Conservation (phyloP, 345 rosid genomes). For the Zanthoxylum bungeanum region DNA sequence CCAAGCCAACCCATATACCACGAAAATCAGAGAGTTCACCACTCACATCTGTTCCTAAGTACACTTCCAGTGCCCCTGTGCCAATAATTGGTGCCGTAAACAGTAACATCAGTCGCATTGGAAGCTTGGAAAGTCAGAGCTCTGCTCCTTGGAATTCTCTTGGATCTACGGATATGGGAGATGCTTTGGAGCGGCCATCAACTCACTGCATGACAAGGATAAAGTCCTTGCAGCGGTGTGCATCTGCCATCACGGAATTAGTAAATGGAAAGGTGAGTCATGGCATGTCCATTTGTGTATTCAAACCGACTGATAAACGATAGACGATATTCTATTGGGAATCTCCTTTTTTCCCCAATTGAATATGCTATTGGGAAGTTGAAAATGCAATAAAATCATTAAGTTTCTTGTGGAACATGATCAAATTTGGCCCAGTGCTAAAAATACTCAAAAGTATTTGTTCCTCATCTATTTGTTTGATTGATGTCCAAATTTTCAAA, state of each 20-base stretch:
- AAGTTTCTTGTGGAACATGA: neutral
- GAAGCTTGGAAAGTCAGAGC: constrained; percentile 61
- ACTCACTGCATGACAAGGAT: constrained; percentile 69
- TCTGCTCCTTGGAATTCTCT: constrained; percentile 78
- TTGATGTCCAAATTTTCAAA: neutral
- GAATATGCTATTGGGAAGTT: neutral
- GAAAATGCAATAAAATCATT: too few species aligned
- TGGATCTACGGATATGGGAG: constrained; percentile 70
- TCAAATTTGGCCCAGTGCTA: neutral
- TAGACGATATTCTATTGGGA: neutral
- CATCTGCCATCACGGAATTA: constrained; percentile 65
- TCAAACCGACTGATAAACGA: neutral
- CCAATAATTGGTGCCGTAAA: constrained; percentile 50
- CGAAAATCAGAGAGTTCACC: constrained; percentile 51
- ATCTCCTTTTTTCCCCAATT: too few species aligned
- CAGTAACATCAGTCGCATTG: constrained; percentile 32
- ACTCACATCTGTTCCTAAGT: constrained; percentile 31
- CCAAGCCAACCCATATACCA: constrained; percentile 51
- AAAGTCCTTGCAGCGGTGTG: constrained; percentile 69
- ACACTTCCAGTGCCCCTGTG: constrained; percentile 57
- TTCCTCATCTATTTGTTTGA: neutral
- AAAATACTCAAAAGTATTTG: neutral
- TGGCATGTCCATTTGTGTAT: neutral
- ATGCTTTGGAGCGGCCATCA: constrained; percentile 76
- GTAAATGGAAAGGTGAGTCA: constrained; percentile 59